Evolutionary conservation across 2,329 filamentous ascomycete species (phyloP), one percentile per base, ranked within the genome.

Genomic region (Boeremia lycopersici): DNA sequence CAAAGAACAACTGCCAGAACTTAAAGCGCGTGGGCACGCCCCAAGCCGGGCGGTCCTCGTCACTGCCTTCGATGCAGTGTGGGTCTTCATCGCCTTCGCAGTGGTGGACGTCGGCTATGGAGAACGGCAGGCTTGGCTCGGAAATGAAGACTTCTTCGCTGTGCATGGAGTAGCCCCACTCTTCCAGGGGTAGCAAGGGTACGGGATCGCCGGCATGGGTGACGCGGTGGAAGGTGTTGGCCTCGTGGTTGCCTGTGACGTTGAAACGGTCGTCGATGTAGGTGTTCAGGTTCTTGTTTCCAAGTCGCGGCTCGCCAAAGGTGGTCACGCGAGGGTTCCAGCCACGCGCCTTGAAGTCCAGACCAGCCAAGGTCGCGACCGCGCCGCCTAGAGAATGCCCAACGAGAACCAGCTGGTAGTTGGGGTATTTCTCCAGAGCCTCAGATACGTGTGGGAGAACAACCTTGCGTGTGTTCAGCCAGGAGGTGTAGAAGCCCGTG

Each of bases 351-450:
- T 86, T 83, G 68, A 96, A 84, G 69, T 99, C 95, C 28, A 97
- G 80, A 1, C 85, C 90, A 0, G 93, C 95, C 3, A 99, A 83
- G 1, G 90, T 89, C 2, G 95, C 93, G 2, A 99, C 90, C 0
- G 95, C 93, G 13, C 95, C 95, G 17, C 95, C 95, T 0, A 99
- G 85, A 45, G 90, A 96, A 74, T 99, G 95, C 0, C 95, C 95
- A 7, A 96, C 86, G 3, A 99, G 80, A 23, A 89, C 86, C 12
- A 98, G 77, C 35, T 86, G 78, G 66, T 96, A 93, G 23, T 84
- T 78, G 0, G 90, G 90, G 68, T 93, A 84, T 36, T 83, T 77
- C 13, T 79, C 72, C 23, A 83, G 79, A 5, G 90, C 78, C 5
- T 78, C 75, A 48, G 84, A 78, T 4, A 99, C 77, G 26, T 86